These are phyloP conservation scores for Populus hybrid DNA, from an alignment of 441 rosid species.

Conservation along the genomic window DNA sequence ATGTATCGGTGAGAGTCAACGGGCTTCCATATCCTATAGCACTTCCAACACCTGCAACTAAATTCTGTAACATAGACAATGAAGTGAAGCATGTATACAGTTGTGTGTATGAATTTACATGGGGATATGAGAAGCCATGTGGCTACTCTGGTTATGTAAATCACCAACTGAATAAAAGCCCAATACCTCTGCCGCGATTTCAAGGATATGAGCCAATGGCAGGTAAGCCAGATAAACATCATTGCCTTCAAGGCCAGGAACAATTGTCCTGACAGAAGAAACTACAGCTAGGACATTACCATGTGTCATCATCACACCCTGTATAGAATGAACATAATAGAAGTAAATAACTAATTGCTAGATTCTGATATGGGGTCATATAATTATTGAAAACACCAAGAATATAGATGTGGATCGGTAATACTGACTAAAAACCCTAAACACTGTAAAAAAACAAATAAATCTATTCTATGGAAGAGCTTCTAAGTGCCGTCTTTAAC, in stretches of 20 bases:
- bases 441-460: not conserved
- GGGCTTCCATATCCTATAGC: constrained; percentile 94
- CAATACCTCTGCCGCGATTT: constrained; percentile 90
- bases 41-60: constrained; percentile 81
- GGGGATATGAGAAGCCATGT: not conserved
- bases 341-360: constrained; percentile 9
- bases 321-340: constrained; percentile 22
- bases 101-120: not conserved
- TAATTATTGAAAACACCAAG: not conserved
- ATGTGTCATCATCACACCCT: constrained; percentile 99
- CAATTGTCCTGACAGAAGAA: too few relatives aligned
- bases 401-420: not conserved
- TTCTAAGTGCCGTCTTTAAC: not conserved
- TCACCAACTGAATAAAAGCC: not conserved
- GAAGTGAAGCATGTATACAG: not conserved
- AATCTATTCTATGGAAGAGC: not conserved
- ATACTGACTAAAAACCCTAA: not conserved
- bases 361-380: constrained; percentile 8
- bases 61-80: constrained; percentile 43
- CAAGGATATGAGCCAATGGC: constrained; percentile 95
- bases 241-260: constrained; percentile 78
- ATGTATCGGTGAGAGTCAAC: constrained; percentile 93
- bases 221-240: constrained; percentile 89
- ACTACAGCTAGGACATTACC: constrained; percentile 89
- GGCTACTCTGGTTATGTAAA: constrained; percentile 3